Base-by-base conservation (phyloP, 2,329 filamentous ascomycete genomes). In the Microcyclospora pomicola region DNA sequence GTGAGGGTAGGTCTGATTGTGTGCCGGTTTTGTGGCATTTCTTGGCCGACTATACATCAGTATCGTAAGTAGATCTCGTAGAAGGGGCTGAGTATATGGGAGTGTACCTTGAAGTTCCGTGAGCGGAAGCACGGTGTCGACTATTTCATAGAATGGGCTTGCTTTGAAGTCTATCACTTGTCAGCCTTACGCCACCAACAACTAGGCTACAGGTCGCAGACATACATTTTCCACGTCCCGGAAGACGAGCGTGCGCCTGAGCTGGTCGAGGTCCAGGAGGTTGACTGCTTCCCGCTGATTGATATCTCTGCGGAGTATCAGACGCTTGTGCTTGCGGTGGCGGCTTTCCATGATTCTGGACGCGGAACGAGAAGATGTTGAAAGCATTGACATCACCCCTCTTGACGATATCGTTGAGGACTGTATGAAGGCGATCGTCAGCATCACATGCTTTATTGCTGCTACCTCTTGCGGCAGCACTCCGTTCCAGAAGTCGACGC, bases 131-230 rank as follows among this genome's bases (percentile, higher is more conserved):
- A 95, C 60, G 19, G 75, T 69, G 38, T 75, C 67, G 33, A 77
- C 57, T 27, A 88, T 68, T 9, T 73, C 73, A 54, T 88, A 95
- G 59, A 95, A 98, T 0, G 91, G 88, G 52, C 85, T 94, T 3
- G 75, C 59, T 52, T 83, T 88, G 64, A 82, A 82, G 35, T 60
- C 47, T 49, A 28, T 27, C 19, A 11, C 6, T 4, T 24, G 33
- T 31, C 27, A 39, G 30, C 14, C 30, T 31, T 15, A 9, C 30
- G 14, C 14, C 30, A 31, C 6, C 30, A 31, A n/a, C 12, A n/a
- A 5, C 6, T 9, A 31, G 14, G 9, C 9, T n/a, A n/a, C 30
- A 31, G 14, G 9, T 9, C 9, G 30, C 19, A 28, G 31, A 44
- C 46, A 42, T 41, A 51, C 49, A 47, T 33, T 40, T 46, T 31